Evolutionary conservation across 768 basidiomycete species (phyloP), one percentile per base, ranked within the genome.

Genomic region (Kockovaella imperatae): DNA sequence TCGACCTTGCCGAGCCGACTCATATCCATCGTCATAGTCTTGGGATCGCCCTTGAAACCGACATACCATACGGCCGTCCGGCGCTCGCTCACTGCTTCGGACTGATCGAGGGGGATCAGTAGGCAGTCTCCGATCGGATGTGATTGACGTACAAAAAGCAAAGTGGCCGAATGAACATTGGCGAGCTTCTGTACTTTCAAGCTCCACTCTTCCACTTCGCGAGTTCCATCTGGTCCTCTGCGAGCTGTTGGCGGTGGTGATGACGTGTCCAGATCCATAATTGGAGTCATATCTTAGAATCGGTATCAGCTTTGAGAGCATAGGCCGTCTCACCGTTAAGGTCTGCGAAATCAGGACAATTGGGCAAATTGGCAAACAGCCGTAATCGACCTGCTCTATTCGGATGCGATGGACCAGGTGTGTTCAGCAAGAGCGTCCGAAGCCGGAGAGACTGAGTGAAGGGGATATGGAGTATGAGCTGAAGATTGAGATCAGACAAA

Each of bases 1-100:
- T 83, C 84, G 14, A 91, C 65, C 30, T 78, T 60, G 81, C 83
- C 41, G 83, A 75, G 64, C 78, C 80, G 39, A 77, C 52, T 53
- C 59, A 67, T 61, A 41, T 67, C 61, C 64, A 67, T 63, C 5
- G 42, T 53, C 20, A 50, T 41, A 7, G 42, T 46, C 45, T 67
- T 67, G 3, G 62, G 42, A 51, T 67, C 64, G 17, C 64, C 64
- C 36, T 67, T 67, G 57, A 67, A 67, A 0, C 64, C 64, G 5
- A 67, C 55, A 42, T 63, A 67, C 31, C 46, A 56, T 18, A 67
- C 45, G 20, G 50, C 45, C 3, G 57, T 51, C n/a, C 60, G 39
- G 5, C 49, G 46, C 1, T 42, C 45, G 3, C 57, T 57, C 5
- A 46, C 54, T 20, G 64, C 52, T 50, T 66, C 64, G 25, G 57